phyloP scores from a whole-genome alignment of 768 basidiomycete genomes.

The Paxillus ammoniavirescens region DNA sequence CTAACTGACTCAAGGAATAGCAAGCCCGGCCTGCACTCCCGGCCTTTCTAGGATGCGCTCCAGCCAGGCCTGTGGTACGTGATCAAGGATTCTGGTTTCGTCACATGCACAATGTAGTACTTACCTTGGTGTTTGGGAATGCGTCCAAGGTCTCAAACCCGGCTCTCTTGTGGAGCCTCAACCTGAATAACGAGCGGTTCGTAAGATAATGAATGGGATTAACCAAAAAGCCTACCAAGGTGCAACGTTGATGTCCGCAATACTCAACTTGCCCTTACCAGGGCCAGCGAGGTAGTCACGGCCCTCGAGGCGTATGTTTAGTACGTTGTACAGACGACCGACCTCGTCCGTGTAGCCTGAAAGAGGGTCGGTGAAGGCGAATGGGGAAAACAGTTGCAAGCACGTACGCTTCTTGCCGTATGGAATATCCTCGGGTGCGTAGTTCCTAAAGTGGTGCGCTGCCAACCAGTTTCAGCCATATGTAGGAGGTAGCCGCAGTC shows the following conservation, averaged over 20 bases:
- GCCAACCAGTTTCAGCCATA: background rate
- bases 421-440: slow-evolving; percentile 64
- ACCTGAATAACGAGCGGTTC: slow-evolving; percentile 40
- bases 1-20: slow-evolving; percentile 7
- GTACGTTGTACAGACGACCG: slow-evolving; percentile 77
- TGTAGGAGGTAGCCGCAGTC: background rate
- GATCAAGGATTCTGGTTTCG: background rate
- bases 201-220: background rate
- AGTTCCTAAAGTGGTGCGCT: slow-evolving; percentile 71
- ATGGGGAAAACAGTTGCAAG: background rate
- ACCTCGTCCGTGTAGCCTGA: slow-evolving; percentile 80
- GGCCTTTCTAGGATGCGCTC: slow-evolving; percentile 25
- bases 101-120: background rate
- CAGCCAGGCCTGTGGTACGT: slow-evolving; percentile 25
- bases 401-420: slow-evolving; percentile 63
- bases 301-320: slow-evolving; percentile 70
- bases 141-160: slow-evolving; percentile 58
- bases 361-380: slow-evolving; percentile 10
- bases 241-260: slow-evolving; percentile 71
- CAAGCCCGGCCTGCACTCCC: slow-evolving; percentile 22
- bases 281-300: slow-evolving; percentile 82
- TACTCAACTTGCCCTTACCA: slow-evolving; percentile 59
- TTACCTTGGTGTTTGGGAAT: slow-evolving; percentile 62
- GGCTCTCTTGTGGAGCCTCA: slow-evolving; percentile 44
- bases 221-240: slow-evolving; percentile 47